Conservation (phyloP, 164 flowering plant species). For the Liriodendron chinense region DNA sequence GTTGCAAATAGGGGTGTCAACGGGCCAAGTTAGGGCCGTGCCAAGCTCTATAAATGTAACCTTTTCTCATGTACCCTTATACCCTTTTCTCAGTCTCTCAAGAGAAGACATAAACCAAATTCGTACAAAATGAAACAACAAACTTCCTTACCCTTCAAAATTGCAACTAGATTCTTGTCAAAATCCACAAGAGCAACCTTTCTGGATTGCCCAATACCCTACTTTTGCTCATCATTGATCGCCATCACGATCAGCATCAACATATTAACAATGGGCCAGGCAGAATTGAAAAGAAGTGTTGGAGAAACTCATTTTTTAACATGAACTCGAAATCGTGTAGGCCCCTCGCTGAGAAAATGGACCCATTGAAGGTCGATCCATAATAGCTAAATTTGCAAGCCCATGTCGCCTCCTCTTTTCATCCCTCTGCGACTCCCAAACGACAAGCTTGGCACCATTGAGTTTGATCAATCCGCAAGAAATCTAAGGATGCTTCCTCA, state of each 20-base stretch:
- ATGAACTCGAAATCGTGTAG: slow-evolving; percentile 66
- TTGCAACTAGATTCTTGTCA: slow-evolving; percentile 50
- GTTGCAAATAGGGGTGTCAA: too few species aligned
- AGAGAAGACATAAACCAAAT: too few species aligned
- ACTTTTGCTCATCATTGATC: slow-evolving; percentile 69
- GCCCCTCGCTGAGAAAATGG: slow-evolving; percentile 60
- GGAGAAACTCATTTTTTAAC: slow-evolving; percentile 98
- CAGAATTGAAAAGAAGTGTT: slow-evolving; percentile 94
- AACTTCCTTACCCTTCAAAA: slow-evolving; percentile 60
- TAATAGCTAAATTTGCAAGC: slow-evolving; percentile 54
- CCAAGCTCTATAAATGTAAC: too few species aligned
- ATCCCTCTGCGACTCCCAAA: slow-evolving; percentile 39
- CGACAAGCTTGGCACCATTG: slow-evolving; percentile 84
- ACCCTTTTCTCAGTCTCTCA: too few species aligned
- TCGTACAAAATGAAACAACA: background rate
- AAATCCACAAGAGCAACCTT: slow-evolving; percentile 72
- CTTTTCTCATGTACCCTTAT: too few species aligned
- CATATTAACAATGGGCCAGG: slow-evolving; percentile 86
- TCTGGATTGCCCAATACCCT: slow-evolving; percentile 48
- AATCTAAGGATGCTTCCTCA: slow-evolving; percentile 17
- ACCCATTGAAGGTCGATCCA: slow-evolving; percentile 85
- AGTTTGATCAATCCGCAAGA: slow-evolving; percentile 71
- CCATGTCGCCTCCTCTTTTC: slow-evolving; percentile 38
- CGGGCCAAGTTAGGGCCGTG: too few species aligned
- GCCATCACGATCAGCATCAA: slow-evolving; percentile 94